phyloP scores from a whole-genome alignment of 176 grass and related monocot species.

The Microstegium vimineum region DNA sequence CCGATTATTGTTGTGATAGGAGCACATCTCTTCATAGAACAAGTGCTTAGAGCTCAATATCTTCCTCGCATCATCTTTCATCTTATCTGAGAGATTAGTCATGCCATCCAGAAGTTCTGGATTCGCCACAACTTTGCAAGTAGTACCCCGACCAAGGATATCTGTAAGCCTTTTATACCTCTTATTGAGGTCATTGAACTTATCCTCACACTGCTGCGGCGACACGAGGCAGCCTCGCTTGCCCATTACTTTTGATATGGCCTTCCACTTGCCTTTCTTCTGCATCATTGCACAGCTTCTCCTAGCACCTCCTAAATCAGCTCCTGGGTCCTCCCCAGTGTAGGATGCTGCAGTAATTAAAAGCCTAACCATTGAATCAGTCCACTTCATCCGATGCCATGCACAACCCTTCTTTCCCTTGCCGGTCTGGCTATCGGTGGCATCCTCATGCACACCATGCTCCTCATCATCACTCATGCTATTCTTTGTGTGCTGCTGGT shows the following conservation, averaged over 20 bases:
- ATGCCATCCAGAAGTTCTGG: constrained; percentile 49
- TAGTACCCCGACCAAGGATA: constrained; percentile 57
- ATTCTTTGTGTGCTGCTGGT: constrained; percentile 21
- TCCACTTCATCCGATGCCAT: constrained; percentile 73
- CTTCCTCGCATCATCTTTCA: constrained; percentile 54
- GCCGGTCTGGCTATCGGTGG: constrained; percentile 30
- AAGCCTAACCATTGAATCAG: constrained; percentile 61
- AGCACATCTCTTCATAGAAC: constrained; percentile 75
- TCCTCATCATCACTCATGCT: constrained; percentile 52
- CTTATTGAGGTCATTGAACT: constrained; percentile 84
- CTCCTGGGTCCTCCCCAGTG: constrained; percentile 38
- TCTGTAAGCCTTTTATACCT: constrained; percentile 67
- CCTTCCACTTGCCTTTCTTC: constrained; percentile 78
- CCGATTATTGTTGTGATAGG: constrained; percentile 57
- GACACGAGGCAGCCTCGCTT: constrained; percentile 61
- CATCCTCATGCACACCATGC: constrained; percentile 38
- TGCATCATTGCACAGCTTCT: constrained; percentile 47
- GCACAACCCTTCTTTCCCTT: constrained; percentile 50
- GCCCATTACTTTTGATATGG: constrained; percentile 53
- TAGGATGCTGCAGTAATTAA: constrained; percentile 53
- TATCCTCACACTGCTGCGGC: constrained; percentile 67
- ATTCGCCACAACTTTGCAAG: constrained; percentile 57
- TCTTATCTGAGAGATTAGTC: constrained; percentile 43
- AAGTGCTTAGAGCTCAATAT: constrained; percentile 73
- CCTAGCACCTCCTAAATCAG: constrained; percentile 39